Evolutionary conservation across 306 rosid species (phyloP), one percentile per base, ranked within the genome.

Genomic region (Crotalaria pallida): DNA sequence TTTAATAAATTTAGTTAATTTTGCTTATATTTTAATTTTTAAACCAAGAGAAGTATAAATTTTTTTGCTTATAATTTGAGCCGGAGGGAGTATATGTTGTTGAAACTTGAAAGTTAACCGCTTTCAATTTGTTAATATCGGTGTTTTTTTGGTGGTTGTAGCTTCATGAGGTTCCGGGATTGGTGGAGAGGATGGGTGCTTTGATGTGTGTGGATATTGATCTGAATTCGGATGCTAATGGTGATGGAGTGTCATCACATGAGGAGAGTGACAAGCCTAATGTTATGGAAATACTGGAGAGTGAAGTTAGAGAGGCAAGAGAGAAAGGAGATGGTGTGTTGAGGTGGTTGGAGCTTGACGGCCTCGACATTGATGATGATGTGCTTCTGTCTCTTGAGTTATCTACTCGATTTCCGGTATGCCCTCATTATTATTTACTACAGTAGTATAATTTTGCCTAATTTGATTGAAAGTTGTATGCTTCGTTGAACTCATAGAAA

Each of bases 331-430:
- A 77, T 44, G 88, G 60, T 23, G 15, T 65, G 27, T 78, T 90
- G 71, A 85, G 58, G 67, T 90, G 97, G 98, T 75, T 93, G 90
- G 98, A 93, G 88, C 97, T 93, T 58, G 98, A 93, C 0, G 92
- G 70, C 57, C 90, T 93, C 61, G 84, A 80, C 48, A 84, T 93
- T 61, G 90, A 90, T 52, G 96, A 88, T 43, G 86, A 88, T 10
- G 79, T 58, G 72, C 83, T 93, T 67, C 38, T 69, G 44, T 85
- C 94, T 33, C 86, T 93, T 1, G 85, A 68, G 26, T 81, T 93
- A 51, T 58, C 92, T 22, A 36, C 73, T 27, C 82, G 87, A 84
- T 85, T 83, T 82, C 96, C 92, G 77, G 98, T 93, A 21, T 33
- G 84, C 55, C 11, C 44, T 49, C 41, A 8, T 29, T 61, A 19